A percentile compares a stretch with the other conserved stretches of the same genome.
These are phyloP conservation scores for Diaporthe helianthi DNA, from an alignment of 2,329 filamentous ascomycete species.

Conservation along the genomic window DNA sequence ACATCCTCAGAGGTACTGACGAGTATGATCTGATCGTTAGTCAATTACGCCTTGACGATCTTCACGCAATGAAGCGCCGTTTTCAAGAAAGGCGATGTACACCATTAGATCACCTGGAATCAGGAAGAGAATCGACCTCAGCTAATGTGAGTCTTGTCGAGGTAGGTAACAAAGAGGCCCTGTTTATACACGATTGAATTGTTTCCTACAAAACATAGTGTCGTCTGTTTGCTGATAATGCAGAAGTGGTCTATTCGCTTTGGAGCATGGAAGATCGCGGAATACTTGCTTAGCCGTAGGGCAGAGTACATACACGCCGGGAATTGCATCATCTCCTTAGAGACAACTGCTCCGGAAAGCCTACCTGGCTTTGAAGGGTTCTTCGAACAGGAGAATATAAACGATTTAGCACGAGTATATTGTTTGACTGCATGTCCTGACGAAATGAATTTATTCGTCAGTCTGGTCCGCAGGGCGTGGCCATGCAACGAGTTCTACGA, in stretches of 20 bases:
- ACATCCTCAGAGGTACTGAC: fast-evolving
- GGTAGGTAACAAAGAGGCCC: too few species aligned
- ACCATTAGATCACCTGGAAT: neutral
- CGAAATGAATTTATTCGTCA: neutral
- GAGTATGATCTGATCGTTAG: fast-evolving
- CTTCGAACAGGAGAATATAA: neutral
- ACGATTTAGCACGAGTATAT: neutral
- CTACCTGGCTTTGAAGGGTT: neutral
- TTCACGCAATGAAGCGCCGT: neutral
- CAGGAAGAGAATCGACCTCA: too few species aligned
- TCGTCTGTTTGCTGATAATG: neutral
- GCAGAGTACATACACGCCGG: neutral
- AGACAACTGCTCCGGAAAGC: fast-evolving
- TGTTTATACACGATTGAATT: too few species aligned
- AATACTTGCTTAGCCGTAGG: neutral
- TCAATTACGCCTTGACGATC: neutral
- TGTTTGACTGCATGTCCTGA: neutral
- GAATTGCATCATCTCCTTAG: too few species aligned
- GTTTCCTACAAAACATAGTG: too few species aligned
- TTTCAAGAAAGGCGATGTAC: neutral
- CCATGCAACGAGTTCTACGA: neutral
- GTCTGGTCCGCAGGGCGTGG: neutral
- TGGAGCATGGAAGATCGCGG: neutral
- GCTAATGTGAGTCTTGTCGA: too few species aligned
- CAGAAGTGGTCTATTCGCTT: fast-evolving